A percentile compares a stretch with the other conserved stretches of the same genome.
Evolutionary conservation across 2,329 filamentous ascomycete genomes (phyloP).

Genomic region (Coniella vitis): DNA sequence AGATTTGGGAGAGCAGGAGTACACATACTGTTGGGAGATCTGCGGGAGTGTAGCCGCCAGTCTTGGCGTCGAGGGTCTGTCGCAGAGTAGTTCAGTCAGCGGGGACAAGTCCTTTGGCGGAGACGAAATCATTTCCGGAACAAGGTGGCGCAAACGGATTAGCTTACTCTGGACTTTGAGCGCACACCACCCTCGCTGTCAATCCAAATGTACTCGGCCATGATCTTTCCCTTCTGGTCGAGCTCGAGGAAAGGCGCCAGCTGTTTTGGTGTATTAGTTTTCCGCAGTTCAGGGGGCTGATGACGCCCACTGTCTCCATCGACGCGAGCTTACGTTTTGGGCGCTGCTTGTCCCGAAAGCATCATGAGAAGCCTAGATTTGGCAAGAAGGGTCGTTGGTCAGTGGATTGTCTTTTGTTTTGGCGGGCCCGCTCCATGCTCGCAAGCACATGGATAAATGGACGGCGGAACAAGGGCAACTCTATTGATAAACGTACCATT

Average conservation of each 20-base stretch:
- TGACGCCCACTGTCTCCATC: neutral
- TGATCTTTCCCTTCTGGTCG: constrained; percentile 79
- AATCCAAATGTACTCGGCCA: constrained; percentile 97
- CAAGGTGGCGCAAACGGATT: constrained; percentile 14
- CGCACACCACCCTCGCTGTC: constrained; percentile 76
- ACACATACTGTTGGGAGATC: constrained; percentile 36
- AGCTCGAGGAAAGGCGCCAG: constrained; percentile 88
- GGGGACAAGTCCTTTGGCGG: neutral
- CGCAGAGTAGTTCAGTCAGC: constrained; percentile 3
- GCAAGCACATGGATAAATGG: too few relatives aligned
- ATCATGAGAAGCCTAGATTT: neutral
- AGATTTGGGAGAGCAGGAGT: neutral
- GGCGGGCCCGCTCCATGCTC: too few relatives aligned
- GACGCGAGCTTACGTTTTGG: neutral
- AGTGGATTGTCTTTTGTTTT: neutral
- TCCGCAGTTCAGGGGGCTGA: constrained; percentile 1
- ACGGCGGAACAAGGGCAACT: neutral
- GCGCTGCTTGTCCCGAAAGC: constrained; percentile 3
- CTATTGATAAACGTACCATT: neutral
- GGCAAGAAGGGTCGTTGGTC: neutral
- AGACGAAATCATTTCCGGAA: neutral
- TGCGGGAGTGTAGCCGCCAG: constrained; percentile 37
- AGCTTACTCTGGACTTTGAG: constrained; percentile 91
- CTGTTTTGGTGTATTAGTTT: constrained; percentile 38
- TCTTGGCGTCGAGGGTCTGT: constrained; percentile 45